Base-by-base conservation (phyloP, 768 basidiomycete genomes). In the Termitomyces sp. region DNA sequence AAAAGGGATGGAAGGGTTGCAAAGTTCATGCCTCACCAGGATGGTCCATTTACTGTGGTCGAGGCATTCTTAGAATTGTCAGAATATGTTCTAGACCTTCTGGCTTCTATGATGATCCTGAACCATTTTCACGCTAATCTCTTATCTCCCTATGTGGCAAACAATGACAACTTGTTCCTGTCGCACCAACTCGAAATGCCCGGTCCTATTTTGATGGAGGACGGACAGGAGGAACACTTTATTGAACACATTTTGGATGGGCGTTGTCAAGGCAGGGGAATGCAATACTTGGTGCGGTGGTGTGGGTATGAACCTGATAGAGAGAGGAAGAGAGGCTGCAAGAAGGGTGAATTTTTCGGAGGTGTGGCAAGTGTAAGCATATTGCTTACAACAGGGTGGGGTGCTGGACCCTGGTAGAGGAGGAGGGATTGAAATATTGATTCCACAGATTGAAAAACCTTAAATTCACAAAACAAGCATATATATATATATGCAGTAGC, bases 1-100 rank as follows among this genome's bases (percentile, higher is more conserved):
- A 47, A 44, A 2, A 67, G 65, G 0, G 61, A 63, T 5, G 60
- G 63, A 3, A 59, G 65, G 0, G 68, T 69, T 0, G 71, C 73
- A 0, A 78, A 78, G 43, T 76, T 76, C 51, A 72, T 79, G 66
- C 70, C 69, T 0, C 52, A 65, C 0, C 71, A 48, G 16, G 68
- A 78, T 50, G 64, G 70, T 0, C 70, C 67, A 0, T 72, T 66
- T 53, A 44, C 1, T 0, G 57, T 77, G 7, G 34, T 57, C 0
- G 48, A 57, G 0, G 66, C 68, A 0, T 56, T 66, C 40, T 61
- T 51, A 0, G 53, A 62, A 11, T 50, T 50, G 3, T 72, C 64
- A 0, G 59, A 59, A 0, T 69, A 70, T 25, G 67, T 63, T 0
- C 57, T 69, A 0, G 61, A 69, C 9, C 28, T 70, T 0, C 63